Base-by-base conservation (phyloP, 257 asterid species). In the Agastache rugosa region DNA sequence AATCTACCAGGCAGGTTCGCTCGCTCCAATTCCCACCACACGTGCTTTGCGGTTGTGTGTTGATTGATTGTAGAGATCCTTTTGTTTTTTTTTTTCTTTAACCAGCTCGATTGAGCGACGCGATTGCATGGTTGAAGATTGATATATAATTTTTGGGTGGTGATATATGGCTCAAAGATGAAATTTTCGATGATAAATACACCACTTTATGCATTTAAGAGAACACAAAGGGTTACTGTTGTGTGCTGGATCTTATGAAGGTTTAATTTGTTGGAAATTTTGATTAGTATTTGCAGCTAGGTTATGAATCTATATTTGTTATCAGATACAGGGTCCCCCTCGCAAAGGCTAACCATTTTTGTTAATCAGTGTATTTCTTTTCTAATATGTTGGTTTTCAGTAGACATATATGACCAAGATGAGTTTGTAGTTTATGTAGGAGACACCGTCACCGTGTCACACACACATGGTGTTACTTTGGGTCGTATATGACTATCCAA, bases 1-100 rank as follows among this genome's bases (percentile, higher is more conserved):
- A 67, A 61, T 94, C 56, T 87, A 89, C 86, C 76, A 90, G 93
- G 98, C 80, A 84, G 77, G 93, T 84, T 68, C 41, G 47, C 66
- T 51, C 48, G n/a, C n/a, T n/a, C n/a, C 62, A 39, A 27, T 39
- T n/a, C n/a, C n/a, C n/a, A n/a, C n/a, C n/a, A n/a, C n/a, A n/a
- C n/a, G n/a, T n/a, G 64, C 5, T 25, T 48, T 29, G 63, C 50
- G 22, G 23, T 20, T 65, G 58, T n/a, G 27, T 54, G 14, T n/a
- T n/a, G n/a, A n/a, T n/a, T n/a, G 5, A 6, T 29, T 71, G 50
- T 41, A n/a, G 42, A 20, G 17, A 17, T 34, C n/a, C 19, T 64
- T 45, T 45, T 50, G 41, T 35, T 44, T 12, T 44, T 12, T 27
- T 58, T 55, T 55, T 50, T 59, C 35, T 53, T n/a, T 69, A 50